Percentiles rank a stretch among this genome's conserved stretches.
Conservation (phyloP, 768 basidiomycete genomes). For the Pisolithus microcarpus region DNA sequence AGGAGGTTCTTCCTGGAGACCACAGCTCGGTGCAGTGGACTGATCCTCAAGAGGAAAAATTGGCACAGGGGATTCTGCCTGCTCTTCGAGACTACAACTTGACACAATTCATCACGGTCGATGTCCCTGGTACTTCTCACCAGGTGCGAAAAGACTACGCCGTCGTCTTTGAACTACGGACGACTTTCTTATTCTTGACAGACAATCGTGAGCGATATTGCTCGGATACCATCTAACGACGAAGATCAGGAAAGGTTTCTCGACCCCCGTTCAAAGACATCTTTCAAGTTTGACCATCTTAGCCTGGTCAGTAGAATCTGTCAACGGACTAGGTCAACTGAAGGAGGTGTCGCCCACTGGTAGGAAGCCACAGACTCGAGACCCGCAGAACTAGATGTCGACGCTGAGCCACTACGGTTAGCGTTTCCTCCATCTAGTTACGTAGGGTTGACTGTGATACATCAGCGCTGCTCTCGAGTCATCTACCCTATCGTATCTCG, state of each 20-base stretch:
- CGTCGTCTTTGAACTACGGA: conserved; percentile 1
- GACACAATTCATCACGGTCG: conserved; percentile 79
- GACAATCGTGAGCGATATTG: conserved; percentile 78
- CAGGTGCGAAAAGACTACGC: conserved; percentile 44
- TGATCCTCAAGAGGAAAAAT: too few species aligned
- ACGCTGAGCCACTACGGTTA: conserved; percentile 74
- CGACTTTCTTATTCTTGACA: conserved; percentile 22
- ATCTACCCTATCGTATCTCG: conserved; percentile 57
- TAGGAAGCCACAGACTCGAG: conserved; percentile 77
- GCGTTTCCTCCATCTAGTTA: not conserved
- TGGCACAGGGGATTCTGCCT: conserved; percentile 64
- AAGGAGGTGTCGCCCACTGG: not conserved
- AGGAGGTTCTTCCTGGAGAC: conserved; percentile 64
- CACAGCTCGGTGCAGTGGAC: conserved; percentile 78
- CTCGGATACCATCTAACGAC: conserved; percentile 38
- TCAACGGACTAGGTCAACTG: conserved; percentile 7
- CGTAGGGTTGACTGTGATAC: not conserved
- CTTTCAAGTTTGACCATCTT: conserved; percentile 82
- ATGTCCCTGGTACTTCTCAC: conserved; percentile 70
- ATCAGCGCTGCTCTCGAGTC: conserved; percentile 60
- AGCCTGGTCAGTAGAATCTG: conserved; percentile 50
- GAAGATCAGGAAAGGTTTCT: conserved; percentile 64
- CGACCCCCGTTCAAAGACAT: conserved; percentile 74
- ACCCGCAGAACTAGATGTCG: conserved; percentile 51
- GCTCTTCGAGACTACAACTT: conserved; percentile 81